phyloP scores from a whole-genome alignment of 345 rosid species.

The Rhizophora apiculata region DNA sequence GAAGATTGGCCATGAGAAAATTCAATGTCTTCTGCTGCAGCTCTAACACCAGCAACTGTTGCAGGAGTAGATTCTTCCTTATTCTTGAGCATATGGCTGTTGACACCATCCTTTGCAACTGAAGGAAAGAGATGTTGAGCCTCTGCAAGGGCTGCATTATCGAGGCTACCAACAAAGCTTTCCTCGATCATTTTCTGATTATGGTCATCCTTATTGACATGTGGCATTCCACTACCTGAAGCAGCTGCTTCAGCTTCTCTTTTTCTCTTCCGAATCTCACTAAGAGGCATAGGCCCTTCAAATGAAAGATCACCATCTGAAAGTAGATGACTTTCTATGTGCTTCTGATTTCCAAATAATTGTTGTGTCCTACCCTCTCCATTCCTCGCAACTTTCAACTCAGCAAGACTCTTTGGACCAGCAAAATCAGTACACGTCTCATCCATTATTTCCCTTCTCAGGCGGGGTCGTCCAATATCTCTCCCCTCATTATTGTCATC shows the following conservation, averaged over 20 bases:
- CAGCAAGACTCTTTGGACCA: conserved; percentile 63
- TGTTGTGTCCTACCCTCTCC: conserved; percentile 37
- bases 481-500: conserved; percentile 39
- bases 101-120: conserved; percentile 25
- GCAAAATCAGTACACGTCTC: conserved; percentile 36
- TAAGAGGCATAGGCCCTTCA: conserved; percentile 81
- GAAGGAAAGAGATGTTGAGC: conserved; percentile 8
- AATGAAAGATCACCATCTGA: conserved; percentile 51
- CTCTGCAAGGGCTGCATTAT: neutral
- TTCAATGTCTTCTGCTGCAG: conserved; percentile 34
- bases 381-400: conserved; percentile 42
- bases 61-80: conserved; percentile 34
- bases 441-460: conserved; percentile 51
- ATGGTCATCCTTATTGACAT: conserved; percentile 12
- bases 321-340: conserved; percentile 41
- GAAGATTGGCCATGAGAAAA: conserved; percentile 27
- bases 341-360: conserved; percentile 49
- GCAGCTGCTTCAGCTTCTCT: conserved; percentile 47
- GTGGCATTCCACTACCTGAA: conserved; percentile 26
- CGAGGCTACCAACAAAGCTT: conserved; percentile 7
- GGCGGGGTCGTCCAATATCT: conserved; percentile 34
- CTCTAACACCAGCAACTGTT: conserved; percentile 5
- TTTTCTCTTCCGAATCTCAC: conserved; percentile 84
- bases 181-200: conserved; percentile 21
- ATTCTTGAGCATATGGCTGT: conserved; percentile 1